A percentile compares a stretch with the other conserved stretches of the same genome.
Conservation (phyloP, 2,329 filamentous ascomycete species). For the Ceratocystis harringtonii region DNA sequence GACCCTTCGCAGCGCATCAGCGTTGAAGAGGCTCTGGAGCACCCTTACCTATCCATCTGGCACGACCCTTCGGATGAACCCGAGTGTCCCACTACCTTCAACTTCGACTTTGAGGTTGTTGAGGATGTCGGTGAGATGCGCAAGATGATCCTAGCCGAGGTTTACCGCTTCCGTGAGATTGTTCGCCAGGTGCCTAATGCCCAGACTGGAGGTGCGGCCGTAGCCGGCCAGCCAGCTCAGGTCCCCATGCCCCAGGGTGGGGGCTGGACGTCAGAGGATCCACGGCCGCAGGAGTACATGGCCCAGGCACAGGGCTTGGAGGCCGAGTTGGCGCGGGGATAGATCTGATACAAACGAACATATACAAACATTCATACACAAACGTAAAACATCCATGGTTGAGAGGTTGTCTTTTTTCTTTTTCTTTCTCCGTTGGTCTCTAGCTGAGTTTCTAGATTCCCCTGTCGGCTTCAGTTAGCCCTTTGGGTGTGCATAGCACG, state of each 20-base stretch:
- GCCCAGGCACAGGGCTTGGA: constrained; percentile 37
- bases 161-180: constrained; percentile 61
- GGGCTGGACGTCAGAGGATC: constrained; percentile 46
- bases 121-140: constrained; percentile 93
- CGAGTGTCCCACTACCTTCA: constrained; percentile 81
- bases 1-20: constrained; percentile 86
- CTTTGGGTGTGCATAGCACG: not conserved
- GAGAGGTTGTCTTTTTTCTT: not conserved
- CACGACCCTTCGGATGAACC: constrained; percentile 96
- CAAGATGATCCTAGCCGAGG: constrained; percentile 93
- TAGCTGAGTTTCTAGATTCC: not conserved
- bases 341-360: not conserved
- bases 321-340: constrained; percentile 36
- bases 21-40: constrained; percentile 88
- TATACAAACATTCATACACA: too few relatives aligned
- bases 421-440: not conserved
- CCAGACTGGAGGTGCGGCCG: constrained; percentile 22
- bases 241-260: constrained; percentile 38
- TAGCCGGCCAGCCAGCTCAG: constrained; percentile 26
- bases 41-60: constrained; percentile 95
- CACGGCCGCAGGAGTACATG: constrained; percentile 43
- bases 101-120: constrained; percentile 97
- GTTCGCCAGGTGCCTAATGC: constrained; percentile 37
- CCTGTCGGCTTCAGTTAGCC: not conserved
- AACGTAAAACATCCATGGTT: not conserved